phyloP scores from a whole-genome alignment of 305 asterid species.

The Stenogyne calaminthoides region DNA sequence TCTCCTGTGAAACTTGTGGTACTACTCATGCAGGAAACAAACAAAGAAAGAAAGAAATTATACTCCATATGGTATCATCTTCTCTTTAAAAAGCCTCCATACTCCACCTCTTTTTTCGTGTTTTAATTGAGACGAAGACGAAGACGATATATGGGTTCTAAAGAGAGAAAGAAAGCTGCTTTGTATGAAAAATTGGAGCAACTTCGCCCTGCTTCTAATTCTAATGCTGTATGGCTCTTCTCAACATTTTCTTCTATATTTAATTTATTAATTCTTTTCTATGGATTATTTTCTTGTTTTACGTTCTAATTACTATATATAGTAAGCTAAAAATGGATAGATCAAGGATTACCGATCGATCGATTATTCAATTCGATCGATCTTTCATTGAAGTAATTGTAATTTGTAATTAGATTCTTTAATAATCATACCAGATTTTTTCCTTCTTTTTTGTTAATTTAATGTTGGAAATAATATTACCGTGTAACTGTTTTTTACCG shows the following conservation, averaged over 20 bases:
- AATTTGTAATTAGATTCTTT: neutral
- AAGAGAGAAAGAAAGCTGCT: constrained; percentile 41
- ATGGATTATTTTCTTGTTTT: neutral
- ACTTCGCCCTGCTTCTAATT: constrained; percentile 57
- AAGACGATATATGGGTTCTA: constrained; percentile 40
- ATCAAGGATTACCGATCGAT: neutral
- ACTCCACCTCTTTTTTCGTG: neutral
- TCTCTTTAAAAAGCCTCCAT: constrained; percentile 41
- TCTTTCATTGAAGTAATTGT: neutral
- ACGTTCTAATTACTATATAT: no score
- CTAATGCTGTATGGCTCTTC: constrained; percentile 48
- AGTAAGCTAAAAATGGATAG: no score
- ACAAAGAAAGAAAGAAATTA: constrained; percentile 41
- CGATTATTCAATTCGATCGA: no score
- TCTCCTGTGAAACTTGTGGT: constrained; percentile 50
- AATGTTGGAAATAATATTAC: neutral
- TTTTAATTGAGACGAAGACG: constrained; percentile 10
- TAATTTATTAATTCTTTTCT: neutral
- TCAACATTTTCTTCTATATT: neutral
- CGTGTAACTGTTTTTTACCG: neutral
- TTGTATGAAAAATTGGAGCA: constrained; percentile 49
- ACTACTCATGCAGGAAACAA: constrained; percentile 54
- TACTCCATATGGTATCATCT: constrained; percentile 30
- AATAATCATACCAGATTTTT: no score
- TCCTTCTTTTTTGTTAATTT: neutral